Base-by-base conservation (phyloP, 2,329 filamentous ascomycete species). In the Nemania abortiva region DNA sequence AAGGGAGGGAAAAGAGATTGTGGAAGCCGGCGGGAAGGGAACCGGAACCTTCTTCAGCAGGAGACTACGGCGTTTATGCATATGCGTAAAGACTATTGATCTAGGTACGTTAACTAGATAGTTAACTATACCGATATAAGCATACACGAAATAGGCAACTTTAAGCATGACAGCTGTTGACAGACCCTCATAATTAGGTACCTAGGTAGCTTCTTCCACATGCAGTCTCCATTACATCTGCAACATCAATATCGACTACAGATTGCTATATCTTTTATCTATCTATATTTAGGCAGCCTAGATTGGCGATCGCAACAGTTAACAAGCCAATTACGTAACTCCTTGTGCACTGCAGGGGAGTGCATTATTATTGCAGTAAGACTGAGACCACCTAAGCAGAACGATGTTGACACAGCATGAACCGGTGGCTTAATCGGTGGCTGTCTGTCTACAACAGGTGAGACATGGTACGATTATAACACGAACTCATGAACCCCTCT, bases 11-110 rank as follows among this genome's bases (percentile, higher is more conserved):
- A 27, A 29, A 50, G n/a, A 29, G 6, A 15, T 42, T 7, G 34
- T 50, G 66, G 66, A 65, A 11, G 6, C 63, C 66, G 56, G 49
- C 61, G 61, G 34, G 29, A 31, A 18, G n/a, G 37, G 56, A 39
- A 37, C 42, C 20, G 6, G 10, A 7, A 6, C 24, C 24, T 27
- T 27, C 47, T 24, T 50, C 20, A 10, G 7, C 24, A 50, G 20
- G 22, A 20, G 39, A 3, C 24, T 13, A 31, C 9, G 4, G 57
- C 7, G 20, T 39, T 56, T n/a, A 24, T 53, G 58, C 52, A 58
- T 57, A 24, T 10, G 13, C 15, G 15, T 27, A 27, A 27, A 5
- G 5, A 27, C 5, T 27, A 42, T 42, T 9, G 39, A 42, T 42
- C 10, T 42, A 42, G 15, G n/a, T n/a, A n/a, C n/a, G n/a, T n/a